Evolutionary conservation across 2,329 filamentous ascomycete species (phyloP).

Genomic region (Teratosphaeriaceae sp.): DNA sequence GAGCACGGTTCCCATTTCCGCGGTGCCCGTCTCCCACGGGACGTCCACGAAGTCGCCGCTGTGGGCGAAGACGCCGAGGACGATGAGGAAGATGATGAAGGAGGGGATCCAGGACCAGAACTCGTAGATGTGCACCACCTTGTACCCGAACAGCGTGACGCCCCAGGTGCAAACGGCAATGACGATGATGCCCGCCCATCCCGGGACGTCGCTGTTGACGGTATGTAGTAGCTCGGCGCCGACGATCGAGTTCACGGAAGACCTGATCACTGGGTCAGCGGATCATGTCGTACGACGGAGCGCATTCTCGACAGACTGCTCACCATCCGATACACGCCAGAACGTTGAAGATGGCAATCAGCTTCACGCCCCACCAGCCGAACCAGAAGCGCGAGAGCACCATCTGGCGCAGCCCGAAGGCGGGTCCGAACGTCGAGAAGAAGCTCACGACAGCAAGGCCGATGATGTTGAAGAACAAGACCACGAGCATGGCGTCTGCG

Average conservation of each 20-base stretch:
- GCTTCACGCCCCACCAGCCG: constrained; percentile 60
- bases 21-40: constrained; percentile 43
- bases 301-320: no score
- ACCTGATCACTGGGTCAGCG: constrained; percentile 51
- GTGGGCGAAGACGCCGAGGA: constrained; percentile 55
- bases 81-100: constrained; percentile 52
- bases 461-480: constrained; percentile 52
- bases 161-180: constrained; percentile 56
- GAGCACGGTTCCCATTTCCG: constrained; percentile 49
- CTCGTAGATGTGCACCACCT: constrained; percentile 62
- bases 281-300: no score
- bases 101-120: constrained; percentile 61
- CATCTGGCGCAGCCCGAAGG: constrained; percentile 57
- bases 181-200: constrained; percentile 61
- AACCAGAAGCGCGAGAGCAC: constrained; percentile 55
- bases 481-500: constrained; percentile 51
- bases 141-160: constrained; percentile 62
- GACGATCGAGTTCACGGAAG: constrained; percentile 34
- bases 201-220: constrained; percentile 50
- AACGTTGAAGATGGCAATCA: constrained; percentile 57
- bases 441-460: constrained; percentile 54
- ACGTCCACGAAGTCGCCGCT: constrained; percentile 50
- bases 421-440: constrained; percentile 55
- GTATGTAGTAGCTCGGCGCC: constrained; percentile 56
- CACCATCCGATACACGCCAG: no score